Conservation (phyloP, 768 basidiomycete genomes). For the Dioszegia crocea region DNA sequence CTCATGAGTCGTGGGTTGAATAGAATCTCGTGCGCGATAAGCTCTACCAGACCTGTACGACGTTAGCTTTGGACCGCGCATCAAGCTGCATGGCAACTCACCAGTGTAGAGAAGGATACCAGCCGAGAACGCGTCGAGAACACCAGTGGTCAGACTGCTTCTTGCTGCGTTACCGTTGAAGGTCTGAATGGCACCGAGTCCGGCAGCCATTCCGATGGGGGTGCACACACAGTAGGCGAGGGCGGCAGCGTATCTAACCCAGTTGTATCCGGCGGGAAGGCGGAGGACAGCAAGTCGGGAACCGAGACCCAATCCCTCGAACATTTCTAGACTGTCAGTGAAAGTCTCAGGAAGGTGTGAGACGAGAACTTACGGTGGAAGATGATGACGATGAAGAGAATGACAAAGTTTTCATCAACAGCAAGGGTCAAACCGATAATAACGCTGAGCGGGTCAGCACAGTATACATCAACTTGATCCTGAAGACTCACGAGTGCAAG, state of each 20-base stretch:
- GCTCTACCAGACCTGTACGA: conserved; percentile 50
- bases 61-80: background rate
- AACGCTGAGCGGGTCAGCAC: conserved; percentile 54
- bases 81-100: conserved; percentile 4
- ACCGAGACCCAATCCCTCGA: conserved; percentile 91
- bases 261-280: conserved; percentile 41
- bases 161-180: conserved; percentile 77
- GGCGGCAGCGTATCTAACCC: conserved; percentile 40
- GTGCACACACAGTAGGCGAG: conserved; percentile 45
- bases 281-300: conserved; percentile 76
- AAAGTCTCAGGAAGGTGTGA: too few relatives aligned
- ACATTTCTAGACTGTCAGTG: conserved; percentile 62
- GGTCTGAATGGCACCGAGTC: conserved; percentile 57
- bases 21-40: conserved; percentile 90
- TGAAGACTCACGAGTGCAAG: conserved; percentile 62
- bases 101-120: conserved; percentile 68
- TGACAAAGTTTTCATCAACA: conserved; percentile 73
- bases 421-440: conserved; percentile 87
- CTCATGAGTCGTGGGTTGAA: conserved; percentile 81
- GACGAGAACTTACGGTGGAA: conserved; percentile 72
- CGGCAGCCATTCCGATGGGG: conserved; percentile 81
- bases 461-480: background rate
- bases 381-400: conserved; percentile 81
- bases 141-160: conserved; percentile 75
- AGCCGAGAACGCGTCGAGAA: conserved; percentile 76